These are phyloP conservation scores for Quercus agrifolia DNA, from an alignment of 306 rosid species.

Conservation along the genomic window DNA sequence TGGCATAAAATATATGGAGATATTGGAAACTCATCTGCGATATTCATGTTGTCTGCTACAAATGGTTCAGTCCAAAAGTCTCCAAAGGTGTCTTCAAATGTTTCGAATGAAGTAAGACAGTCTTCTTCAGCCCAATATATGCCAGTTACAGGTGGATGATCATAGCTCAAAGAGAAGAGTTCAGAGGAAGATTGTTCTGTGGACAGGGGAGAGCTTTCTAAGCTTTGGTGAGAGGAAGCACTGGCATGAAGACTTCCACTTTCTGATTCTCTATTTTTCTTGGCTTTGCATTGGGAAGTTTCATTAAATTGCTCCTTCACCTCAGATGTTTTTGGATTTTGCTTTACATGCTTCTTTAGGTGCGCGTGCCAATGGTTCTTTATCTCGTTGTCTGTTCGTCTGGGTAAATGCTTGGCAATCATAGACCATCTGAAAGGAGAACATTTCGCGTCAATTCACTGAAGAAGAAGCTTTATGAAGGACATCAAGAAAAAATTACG, in stretches of 20 bases:
- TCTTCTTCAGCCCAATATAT: neutral
- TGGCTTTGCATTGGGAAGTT: neutral
- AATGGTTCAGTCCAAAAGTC: slow-evolving; percentile 64
- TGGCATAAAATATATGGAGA: neutral
- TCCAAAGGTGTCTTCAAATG: slow-evolving; percentile 15
- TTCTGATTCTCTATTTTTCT: slow-evolving; percentile 9
- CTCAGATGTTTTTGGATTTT: neutral
- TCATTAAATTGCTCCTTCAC: neutral
- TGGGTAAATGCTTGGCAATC: slow-evolving; percentile 48
- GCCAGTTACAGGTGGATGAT: slow-evolving; percentile 9
- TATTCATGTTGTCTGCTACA: slow-evolving; percentile 26
- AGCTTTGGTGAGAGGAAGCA: slow-evolving; percentile 6
- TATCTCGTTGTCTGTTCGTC: slow-evolving; percentile 69
- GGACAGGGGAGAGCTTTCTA: slow-evolving; percentile 34
- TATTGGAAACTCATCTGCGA: neutral
- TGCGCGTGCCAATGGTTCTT: slow-evolving; percentile 66
- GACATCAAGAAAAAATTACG: too few species aligned
- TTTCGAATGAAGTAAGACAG: slow-evolving; percentile 14
- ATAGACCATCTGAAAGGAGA: slow-evolving; percentile 47
- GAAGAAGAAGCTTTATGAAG: too few species aligned
- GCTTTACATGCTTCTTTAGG: slow-evolving; percentile 31
- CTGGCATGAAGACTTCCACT: neutral
- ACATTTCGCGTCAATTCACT: too few species aligned
- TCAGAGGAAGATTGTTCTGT: slow-evolving; percentile 13
- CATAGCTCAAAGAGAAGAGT: slow-evolving; percentile 11